phyloP scores from a whole-genome alignment of 495 filamentous ascomycete species.

The Chaetomium fimeti region DNA sequence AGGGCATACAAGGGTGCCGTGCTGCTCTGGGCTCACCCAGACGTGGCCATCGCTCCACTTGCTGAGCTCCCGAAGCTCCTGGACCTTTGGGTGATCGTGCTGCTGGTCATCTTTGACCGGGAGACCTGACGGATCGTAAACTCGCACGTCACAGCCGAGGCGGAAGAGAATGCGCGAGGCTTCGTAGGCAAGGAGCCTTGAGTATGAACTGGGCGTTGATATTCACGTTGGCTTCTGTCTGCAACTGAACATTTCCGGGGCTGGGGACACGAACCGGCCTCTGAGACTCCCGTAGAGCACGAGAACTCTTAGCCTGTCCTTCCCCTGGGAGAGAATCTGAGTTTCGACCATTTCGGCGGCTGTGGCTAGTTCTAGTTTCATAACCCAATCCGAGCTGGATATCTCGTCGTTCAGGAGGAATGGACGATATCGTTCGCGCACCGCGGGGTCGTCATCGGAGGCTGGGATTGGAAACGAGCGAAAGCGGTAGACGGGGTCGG shows the following conservation, averaged over 20 bases:
- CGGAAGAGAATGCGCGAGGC: conserved; percentile 10
- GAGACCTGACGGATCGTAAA: conserved; percentile 6
- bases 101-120: conserved; percentile 11
- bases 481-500: neutral
- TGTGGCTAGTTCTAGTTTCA: conserved; percentile 5
- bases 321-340: neutral
- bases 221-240: neutral
- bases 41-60: conserved; percentile 12
- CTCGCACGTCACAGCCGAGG: conserved; percentile 8
- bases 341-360: conserved; percentile 3
- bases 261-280: neutral
- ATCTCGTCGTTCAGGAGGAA: conserved; percentile 8
- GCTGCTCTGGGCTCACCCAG: conserved; percentile 5
- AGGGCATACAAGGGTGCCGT: neutral
- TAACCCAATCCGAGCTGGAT: conserved; percentile 2
- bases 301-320: conserved; percentile 1
- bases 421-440: conserved; percentile 1
- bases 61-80: conserved; percentile 9
- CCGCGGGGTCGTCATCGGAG: neutral
- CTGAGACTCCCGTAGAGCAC: conserved; percentile 9
- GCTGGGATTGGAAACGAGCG: neutral
- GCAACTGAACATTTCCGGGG: neutral
- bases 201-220: neutral
- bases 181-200: conserved; percentile 7
- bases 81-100: conserved; percentile 5